These are phyloP conservation scores for Castanea crenata DNA, from an alignment of 306 rosid genomes.

Conservation along the genomic window DNA sequence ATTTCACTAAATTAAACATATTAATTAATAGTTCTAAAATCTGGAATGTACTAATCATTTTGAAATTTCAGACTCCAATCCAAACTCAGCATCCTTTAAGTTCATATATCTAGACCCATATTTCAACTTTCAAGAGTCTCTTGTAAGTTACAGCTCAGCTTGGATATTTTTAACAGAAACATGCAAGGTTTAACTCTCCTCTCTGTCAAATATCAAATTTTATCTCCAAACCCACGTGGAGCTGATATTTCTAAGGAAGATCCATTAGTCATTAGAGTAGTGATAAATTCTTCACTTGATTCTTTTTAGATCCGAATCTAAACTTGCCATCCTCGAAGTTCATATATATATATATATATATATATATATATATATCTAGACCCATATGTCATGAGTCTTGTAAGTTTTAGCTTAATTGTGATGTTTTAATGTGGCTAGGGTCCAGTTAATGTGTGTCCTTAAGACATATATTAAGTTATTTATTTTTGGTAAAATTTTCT, in stretches of 20 bases:
- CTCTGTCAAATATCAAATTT: no score
- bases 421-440: no score
- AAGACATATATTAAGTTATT: no score
- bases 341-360: background rate
- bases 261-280: background rate
- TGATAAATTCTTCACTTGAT: background rate
- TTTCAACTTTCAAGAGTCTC: no score
- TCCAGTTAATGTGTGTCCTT: no score
- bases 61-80: background rate
- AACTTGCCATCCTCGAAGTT: background rate
- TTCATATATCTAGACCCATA: background rate
- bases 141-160: no score
- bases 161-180: no score
- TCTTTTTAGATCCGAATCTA: background rate
- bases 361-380: no score
- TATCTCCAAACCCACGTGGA: background rate
- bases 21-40: background rate
- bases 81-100: background rate
- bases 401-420: no score
- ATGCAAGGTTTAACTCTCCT: no score
- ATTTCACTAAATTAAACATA: background rate
- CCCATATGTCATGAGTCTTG: no score
- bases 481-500: no score
- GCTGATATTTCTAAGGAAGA: constrained; percentile 26
- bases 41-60: background rate